Conservation (phyloP, 169 alveolate genomes). For the Fabrea salina region DNA sequence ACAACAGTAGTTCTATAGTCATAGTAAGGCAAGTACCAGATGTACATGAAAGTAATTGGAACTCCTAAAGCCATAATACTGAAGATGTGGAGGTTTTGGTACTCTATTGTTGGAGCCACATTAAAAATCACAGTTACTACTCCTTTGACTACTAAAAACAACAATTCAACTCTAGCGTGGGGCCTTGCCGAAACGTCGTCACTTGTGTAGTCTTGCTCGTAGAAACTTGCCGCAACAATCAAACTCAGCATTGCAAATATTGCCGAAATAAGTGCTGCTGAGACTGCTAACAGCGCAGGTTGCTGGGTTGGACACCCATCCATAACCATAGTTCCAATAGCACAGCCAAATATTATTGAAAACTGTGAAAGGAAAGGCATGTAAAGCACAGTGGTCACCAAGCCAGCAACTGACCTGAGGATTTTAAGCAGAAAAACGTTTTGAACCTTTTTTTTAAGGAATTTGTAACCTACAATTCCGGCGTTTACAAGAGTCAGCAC, state of each 20-base stretch:
- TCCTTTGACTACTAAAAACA: background rate
- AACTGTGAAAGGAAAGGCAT: constrained; percentile 12
- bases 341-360: background rate
- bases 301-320: constrained; percentile 8
- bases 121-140: background rate
- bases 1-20: background rate
- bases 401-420: constrained; percentile 3
- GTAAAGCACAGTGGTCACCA: background rate
- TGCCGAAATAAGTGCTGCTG: constrained; percentile 2
- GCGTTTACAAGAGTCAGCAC: background rate
- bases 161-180: constrained; percentile 25
- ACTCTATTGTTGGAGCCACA: background rate
- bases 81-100: background rate
- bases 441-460: constrained; percentile 22
- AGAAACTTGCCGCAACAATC: constrained; percentile 10
- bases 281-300: background rate
- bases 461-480: constrained; percentile 24
- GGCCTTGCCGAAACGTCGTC: constrained; percentile 23
- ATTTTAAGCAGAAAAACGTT: background rate
- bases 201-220: constrained; percentile 12
- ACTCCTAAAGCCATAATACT: background rate
- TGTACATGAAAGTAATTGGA: background rate
- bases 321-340: background rate
- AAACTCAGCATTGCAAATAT: background rate
- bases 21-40: background rate